A percentile compares a stretch with the other conserved stretches of the same genome.
phyloP scores from a whole-genome alignment of 768 basidiomycete species.

The Pleurotus pulmonarius region DNA sequence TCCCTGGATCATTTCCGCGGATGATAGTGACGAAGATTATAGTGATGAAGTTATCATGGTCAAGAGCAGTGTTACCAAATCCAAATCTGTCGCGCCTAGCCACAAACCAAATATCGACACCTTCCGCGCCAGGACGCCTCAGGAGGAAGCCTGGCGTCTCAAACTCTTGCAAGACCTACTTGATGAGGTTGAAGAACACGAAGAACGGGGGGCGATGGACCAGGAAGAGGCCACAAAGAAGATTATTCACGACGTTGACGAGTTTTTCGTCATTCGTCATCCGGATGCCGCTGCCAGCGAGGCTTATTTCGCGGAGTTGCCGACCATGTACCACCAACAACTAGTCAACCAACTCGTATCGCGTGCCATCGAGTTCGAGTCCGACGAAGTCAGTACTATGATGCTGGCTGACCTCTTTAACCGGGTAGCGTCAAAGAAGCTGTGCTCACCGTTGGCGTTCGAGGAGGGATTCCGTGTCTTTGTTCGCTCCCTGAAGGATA shows the following conservation, averaged over 20 bases:
- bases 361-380: constrained; percentile 74
- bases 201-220: constrained; percentile 52
- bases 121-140: constrained; percentile 38
- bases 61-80: no score
- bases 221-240: constrained; percentile 68
- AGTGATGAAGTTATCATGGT: no score
- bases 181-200: constrained; percentile 39
- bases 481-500: constrained; percentile 80
- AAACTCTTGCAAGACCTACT: constrained; percentile 75
- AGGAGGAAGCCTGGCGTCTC: constrained; percentile 65
- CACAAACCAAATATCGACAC: constrained; percentile 52
- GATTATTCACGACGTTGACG: constrained; percentile 78
- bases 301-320: constrained; percentile 75
- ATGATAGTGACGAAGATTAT: no score
- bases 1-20: no score
- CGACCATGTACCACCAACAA: constrained; percentile 53
- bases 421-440: constrained; percentile 53
- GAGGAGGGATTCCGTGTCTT: constrained; percentile 70
- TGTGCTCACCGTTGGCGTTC: constrained; percentile 58
- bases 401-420: constrained; percentile 76
- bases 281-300: constrained; percentile 90
- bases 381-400: constrained; percentile 59
- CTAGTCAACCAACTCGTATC: constrained; percentile 77
- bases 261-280: constrained; percentile 82
- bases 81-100: no score